Evolutionary conservation across 2,329 filamentous ascomycete genomes (phyloP).

Genomic region (Pseudonectria foliicola): DNA sequence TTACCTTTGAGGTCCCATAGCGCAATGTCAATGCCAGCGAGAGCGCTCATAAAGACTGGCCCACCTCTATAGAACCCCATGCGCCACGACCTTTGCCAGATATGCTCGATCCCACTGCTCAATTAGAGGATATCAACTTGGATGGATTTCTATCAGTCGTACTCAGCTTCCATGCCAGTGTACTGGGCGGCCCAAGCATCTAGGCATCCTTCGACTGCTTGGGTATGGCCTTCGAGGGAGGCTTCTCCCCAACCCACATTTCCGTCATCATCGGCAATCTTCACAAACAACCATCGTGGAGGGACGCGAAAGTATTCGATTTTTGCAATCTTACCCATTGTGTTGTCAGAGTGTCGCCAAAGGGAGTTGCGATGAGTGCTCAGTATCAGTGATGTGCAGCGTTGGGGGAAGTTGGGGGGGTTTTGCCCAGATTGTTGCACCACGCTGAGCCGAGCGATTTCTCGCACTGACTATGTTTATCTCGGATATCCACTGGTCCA

Average conservation of each 20-base stretch:
- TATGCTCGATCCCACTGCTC: constrained; percentile 65
- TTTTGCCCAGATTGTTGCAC: neutral
- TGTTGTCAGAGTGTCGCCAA: neutral
- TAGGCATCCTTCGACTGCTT: constrained; percentile 67
- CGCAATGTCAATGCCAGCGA: constrained; percentile 72
- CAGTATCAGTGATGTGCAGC: neutral
- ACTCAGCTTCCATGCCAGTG: constrained; percentile 65
- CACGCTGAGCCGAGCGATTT: neutral
- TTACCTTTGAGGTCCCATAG: constrained; percentile 67
- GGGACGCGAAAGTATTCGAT: constrained; percentile 71
- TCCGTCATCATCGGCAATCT: constrained; percentile 61
- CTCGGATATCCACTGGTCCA: constrained; percentile 4
- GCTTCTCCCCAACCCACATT: constrained; percentile 68
- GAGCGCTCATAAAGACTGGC: constrained; percentile 71
- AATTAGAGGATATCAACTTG: rapidly evolving
- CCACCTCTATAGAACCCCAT: constrained; percentile 70
- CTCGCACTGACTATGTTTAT: constrained; percentile 1
- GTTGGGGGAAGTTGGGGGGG: neutral
- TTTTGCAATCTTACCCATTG: constrained; percentile 25
- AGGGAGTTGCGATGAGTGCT: neutral
- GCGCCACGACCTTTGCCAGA: constrained; percentile 70
- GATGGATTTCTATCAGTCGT: constrained; percentile 10
- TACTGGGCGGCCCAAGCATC: constrained; percentile 58
- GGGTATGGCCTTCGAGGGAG: constrained; percentile 65
- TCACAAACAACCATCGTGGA: constrained; percentile 72